Evolutionary conservation across 768 basidiomycete species (phyloP), one percentile per base, ranked within the genome.

Genomic region (Chlorophyllum brunneum): DNA sequence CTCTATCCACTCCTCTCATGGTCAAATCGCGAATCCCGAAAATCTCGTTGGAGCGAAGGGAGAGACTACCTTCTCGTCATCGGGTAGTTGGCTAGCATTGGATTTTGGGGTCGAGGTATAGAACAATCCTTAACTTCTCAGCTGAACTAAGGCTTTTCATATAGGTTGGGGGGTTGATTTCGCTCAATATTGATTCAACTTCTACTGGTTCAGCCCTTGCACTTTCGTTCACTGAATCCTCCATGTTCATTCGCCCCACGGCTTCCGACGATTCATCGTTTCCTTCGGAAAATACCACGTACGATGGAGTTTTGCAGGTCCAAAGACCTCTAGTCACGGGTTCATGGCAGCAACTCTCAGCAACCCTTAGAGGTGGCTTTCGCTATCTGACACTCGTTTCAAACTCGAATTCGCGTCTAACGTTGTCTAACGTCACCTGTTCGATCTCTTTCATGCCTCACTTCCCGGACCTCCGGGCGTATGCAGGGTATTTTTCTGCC

Each of bases 171-270:
- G 80, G 80, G 0, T 65, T 79, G 24, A 73, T 82, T 11, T 79
- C 79, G 0, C 45, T 82, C 41, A 76, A 68, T 54, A 69, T 82
- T 38, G 62, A 69, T 47, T 55, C 62, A 9, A 56, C 67, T 13
- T 58, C 70, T 0, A 50, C 67, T 0, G 54, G 58, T 0, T 69
- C 78, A 0, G 56, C 72, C 0, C 61, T 81, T 8, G 71, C 78
- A 0, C 71, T 83, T 29, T 75, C 80, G 0, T 83, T 82, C 69
- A 79, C 79, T 1, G 81, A 83, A 55, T 82, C 81, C 0, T 75
- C 81, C 0, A 44, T 66, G 33, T 81, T 80, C 67, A 80, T 82
- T 27, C 70, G 76, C 15, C 76, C 80, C 1, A 63, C 65, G 2
- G 71, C 73, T 1, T 81, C 80, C 0, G 81, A 82, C 54, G 80